A percentile compares a stretch with the other conserved stretches of the same genome.
Evolutionary conservation across 495 filamentous ascomycete species (phyloP).

Genomic region (Lepraria neglecta): DNA sequence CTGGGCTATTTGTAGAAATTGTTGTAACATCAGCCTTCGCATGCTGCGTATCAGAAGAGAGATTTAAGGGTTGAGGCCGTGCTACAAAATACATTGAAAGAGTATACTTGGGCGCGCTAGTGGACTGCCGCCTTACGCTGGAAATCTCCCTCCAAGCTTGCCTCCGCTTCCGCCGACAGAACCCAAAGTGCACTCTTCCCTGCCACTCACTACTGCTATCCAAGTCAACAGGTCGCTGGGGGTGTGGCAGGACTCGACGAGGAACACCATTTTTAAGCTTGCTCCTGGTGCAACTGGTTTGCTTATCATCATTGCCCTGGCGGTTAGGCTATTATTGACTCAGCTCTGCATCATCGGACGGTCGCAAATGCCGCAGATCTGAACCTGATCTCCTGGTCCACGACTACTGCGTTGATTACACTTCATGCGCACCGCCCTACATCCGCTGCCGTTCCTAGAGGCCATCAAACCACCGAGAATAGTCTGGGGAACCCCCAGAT

Average conservation of each 20-base stretch:
- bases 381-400: conserved; percentile 15
- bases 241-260: background rate
- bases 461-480: conserved; percentile 15
- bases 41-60: conserved; percentile 10
- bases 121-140: conserved; percentile 12
- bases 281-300: background rate
- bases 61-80: conserved; percentile 5
- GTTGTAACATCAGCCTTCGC: conserved; percentile 6
- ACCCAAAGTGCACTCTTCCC: conserved; percentile 20
- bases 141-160: conserved; percentile 17
- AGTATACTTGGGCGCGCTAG: conserved; percentile 10
- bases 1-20: background rate
- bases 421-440: conserved; percentile 18
- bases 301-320: conserved; percentile 7
- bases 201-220: conserved; percentile 21
- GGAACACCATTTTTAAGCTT: background rate
- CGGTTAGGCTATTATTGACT: conserved; percentile 3
- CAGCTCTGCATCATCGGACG: conserved; percentile 18
- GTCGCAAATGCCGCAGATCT: conserved; percentile 23
- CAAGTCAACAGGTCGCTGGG: conserved; percentile 6
- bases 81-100: conserved; percentile 9
- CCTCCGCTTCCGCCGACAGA: conserved; percentile 23
- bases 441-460: conserved; percentile 20
- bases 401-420: conserved; percentile 15
- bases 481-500: conserved; percentile 7